phyloP scores from a whole-genome alignment of 768 basidiomycete genomes.

The Pleurotus salmoneostramineus region DNA sequence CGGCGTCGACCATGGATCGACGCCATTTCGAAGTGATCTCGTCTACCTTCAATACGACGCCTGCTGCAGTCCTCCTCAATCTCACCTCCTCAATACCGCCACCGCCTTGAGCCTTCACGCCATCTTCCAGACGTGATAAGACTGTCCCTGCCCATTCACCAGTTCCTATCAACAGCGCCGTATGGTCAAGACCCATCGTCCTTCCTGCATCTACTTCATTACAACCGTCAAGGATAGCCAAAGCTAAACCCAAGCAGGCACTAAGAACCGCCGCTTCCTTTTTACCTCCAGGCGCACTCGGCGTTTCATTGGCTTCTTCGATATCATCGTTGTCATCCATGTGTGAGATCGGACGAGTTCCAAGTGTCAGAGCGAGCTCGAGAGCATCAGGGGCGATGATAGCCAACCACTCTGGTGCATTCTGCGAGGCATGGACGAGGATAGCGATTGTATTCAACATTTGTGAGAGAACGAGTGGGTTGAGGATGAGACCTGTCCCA shows the following conservation, averaged over 20 bases:
- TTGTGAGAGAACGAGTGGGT: conserved; percentile 70
- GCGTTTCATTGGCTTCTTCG: conserved; percentile 20
- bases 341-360: conserved; percentile 57
- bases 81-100: conserved; percentile 64
- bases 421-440: conserved; percentile 77
- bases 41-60: conserved; percentile 78
- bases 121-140: conserved; percentile 62
- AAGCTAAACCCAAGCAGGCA: conserved; percentile 70
- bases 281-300: conserved; percentile 11
- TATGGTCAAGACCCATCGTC: conserved; percentile 71
- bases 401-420: conserved; percentile 77
- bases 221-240: conserved; percentile 73
- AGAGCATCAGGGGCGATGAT: conserved; percentile 79
- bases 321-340: conserved; percentile 30
- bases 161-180: conserved; percentile 60
- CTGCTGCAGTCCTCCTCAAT: conserved; percentile 68
- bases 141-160: conserved; percentile 81
- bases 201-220: conserved; percentile 76
- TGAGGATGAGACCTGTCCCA: conserved; percentile 81
- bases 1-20: conserved; percentile 50
- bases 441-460: conserved; percentile 74
- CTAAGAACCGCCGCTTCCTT: conserved; percentile 75
- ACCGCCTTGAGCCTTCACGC: conserved; percentile 54
- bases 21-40: conserved; percentile 67
- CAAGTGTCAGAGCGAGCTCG: conserved; percentile 79